Base-by-base conservation (phyloP, 2,329 filamentous ascomycete species). In the Colletotrichum melonis region DNA sequence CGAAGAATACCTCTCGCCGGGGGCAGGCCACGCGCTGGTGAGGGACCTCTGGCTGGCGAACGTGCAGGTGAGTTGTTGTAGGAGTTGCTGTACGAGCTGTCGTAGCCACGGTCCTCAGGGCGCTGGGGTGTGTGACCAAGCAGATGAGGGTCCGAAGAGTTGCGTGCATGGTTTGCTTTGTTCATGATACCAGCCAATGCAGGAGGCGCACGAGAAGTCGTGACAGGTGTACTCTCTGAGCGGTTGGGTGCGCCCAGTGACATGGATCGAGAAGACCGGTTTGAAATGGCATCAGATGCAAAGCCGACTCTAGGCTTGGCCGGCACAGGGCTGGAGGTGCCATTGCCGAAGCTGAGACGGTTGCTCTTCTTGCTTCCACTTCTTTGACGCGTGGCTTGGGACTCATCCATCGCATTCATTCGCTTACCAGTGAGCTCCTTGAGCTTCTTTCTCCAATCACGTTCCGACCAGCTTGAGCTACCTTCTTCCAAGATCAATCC, bases 391-490 rank as follows among this genome's bases (percentile, higher is more conserved):
- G 79, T 78, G 28, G 80, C 77, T 9, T 69, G 56, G 14, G 46
- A 52, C n/a, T 89, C 88, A 8, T 65, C 71, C 62, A 90, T 85
- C 19, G 86, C 88, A 32, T 90, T 91, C 90, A 97, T 96, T 26
- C 95, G 91, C 67, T 90, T 91, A 5, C 93, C 91, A 0, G 96
- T 98, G 57, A 96, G 86, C 72, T 98, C 95, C 83, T 98, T 98
- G 80, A 99, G 84, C 78, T 93, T 91, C 79, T 92, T 93, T 76
- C 95, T 91, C 97, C 97, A 99, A 76, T 98, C 94, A 28, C 92
- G 89, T 83, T 98, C 97, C 57, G 87, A 92, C 95, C 95, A 98
- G 28, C 83, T 86, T 24, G 89, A 85, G 81, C 93, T 97, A 24
- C 93, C 94, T 3, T 95, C 89, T 3, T 92, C 92, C 75, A 93